Evolutionary conservation across 148 eudicot species (phyloP), one percentile per base, ranked within the genome.

Genomic region (Nepenthes gracilis): DNA sequence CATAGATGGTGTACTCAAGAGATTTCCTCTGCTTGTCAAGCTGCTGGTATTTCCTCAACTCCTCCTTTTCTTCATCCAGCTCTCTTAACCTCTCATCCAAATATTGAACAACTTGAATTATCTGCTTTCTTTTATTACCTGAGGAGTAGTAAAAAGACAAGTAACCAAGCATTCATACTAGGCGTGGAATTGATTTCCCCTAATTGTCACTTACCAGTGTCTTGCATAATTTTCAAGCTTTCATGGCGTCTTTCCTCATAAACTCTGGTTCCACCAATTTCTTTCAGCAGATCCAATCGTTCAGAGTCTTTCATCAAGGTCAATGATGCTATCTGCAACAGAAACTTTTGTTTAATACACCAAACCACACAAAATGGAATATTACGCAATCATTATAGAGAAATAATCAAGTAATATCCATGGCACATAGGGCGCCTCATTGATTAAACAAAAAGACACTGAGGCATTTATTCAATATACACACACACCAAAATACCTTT

Each of bases 221-320:
- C 97, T 74, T 94, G 97, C 97, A 94, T 94, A 53, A 94, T 89
- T 78, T 94, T 94, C 77, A 89, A 77, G 78, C 99, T 94, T 78
- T 94, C 99, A 35, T 92, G 87, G 13, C 99, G 89, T 67, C 99
- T 78, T 76, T 94, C 99, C 75, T 94, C 99, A 61, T 89, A 94
- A 70, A 94, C 99, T 70, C 97, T 80, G 50, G 99, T 94, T 14
- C 99, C 99, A 60, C 99, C 99, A 80, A 94, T 94, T 89, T 94
- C 99, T 66, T 94, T 94, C 77, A 94, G 83, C 58, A 94, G 73
- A 75, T 94, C 97, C 58, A 94, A 72, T 55, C 97, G 90, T 72
- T 94, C 86, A 37, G 92, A 70, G 62, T 94, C 99, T 75, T 86
- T 94, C 99, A 94, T 94, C 70, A 85, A 71, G 61, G 99, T 94